Evolutionary conservation across 169 alveolate genomes (phyloP), one percentile per base, ranked within the genome.

Genomic region (Plasmodium adleri): DNA sequence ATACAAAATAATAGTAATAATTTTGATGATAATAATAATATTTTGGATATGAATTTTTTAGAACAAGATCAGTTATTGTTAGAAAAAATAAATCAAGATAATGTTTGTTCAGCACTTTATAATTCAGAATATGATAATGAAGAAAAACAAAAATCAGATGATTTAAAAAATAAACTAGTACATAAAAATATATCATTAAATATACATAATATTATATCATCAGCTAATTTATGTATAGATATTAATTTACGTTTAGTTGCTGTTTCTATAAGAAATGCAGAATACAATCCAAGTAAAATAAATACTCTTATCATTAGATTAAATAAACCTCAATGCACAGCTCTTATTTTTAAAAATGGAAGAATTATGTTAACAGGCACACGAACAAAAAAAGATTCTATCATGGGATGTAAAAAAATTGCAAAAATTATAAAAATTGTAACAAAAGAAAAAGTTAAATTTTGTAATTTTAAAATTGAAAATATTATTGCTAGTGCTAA

Each of bases 401-500:
- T 88, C 63, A 74, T 92, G 15, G 99, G 99, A 26, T 98, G 99
- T 26, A 96, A 98, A 90, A 97, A 97, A 74, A 98, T 97, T 92
- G 99, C 99, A 0, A 98, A 98, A 91, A 96, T 97, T 74, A 95
- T 97, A 86, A 96, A 95, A 88, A 94, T 97, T 63, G 98, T 99
- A 15, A 97, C 95, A 74, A 92, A 91, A 5, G 98, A 96, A 6
- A 92, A 56, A 15, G 91, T 95, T 3, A 71, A 87, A 70, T 98
- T 99, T 93, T 88, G 96, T 39, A 97, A 98, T 67, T 99, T 98
- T 90, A 98, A 96, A 76, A 95, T 99, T 56, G 99, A 98, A 93
- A 98, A 98, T 92, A 97, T 99, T 22, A 99, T 99, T n/a, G 99
- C 99, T 3, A 97, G 99, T 32, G 98, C 98, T 64, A 99, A 98